Evolutionary conservation across 345 rosid species (phyloP), one percentile per base, ranked within the genome.

Genomic region (Atalantia buxifolia): DNA sequence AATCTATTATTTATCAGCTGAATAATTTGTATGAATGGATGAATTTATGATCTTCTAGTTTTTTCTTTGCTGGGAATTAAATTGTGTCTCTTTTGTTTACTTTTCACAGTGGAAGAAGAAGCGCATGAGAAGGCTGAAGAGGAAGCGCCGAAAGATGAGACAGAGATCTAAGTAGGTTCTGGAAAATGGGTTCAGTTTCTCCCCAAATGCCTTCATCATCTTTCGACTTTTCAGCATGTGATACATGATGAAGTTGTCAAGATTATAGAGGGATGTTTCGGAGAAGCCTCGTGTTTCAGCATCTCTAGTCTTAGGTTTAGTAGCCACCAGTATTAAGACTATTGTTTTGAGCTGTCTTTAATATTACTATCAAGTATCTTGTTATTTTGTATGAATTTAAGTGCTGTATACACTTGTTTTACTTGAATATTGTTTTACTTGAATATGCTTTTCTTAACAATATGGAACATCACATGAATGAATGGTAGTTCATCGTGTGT

Each of bases 131-230:
- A 86, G 87, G 79, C 30, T 87, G 84, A 87, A 87, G 87, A 84
- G 89, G 82, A 87, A 87, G 86, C 89, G 89, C 86, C 80, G 89
- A 83, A 87, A 87, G 87, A 87, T 87, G 89, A 84, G 89, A 69
- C 89, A 87, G 79, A 84, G 89, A 78, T 87, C 89, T 6, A 84
- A 84, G 85, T 86, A 86, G 83, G 65, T 74, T 38, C 61, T 7
- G 35, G 77, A 76, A 30, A 53, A 36, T 48, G 56, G 31, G 27
- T n/a, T 12, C 35, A 68, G 50, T 13, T 48, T 9, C 35, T 62
- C n/a, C 45, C 60, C 50, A 53, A 48, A 42, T 68, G 76, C 78
- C 22, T 50, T 70, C 22, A 27, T 70, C 59, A 27, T 63, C 65
- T 62, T 63, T 7, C 21, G n/a, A 68, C 31, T 40, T 69, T 27